Evolutionary conservation across 78 protist genomes (phyloP), one percentile per base, ranked within the genome.

Genomic region (Pelomyxa schiedti): DNA sequence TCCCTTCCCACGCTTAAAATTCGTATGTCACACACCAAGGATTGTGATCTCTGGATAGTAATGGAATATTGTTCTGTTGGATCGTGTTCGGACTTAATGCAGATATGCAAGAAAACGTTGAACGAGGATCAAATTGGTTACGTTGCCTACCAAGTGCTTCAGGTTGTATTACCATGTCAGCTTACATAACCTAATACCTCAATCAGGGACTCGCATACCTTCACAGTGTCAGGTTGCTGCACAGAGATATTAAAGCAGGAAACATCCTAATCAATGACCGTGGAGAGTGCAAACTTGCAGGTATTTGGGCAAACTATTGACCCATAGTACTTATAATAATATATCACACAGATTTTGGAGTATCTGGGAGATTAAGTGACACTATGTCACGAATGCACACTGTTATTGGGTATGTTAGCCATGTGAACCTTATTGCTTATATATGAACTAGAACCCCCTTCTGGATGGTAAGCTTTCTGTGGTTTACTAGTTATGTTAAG

Each of bases 211-310:
- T 81, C n/a, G 47, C 2, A 4, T 81, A 75, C 66, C 40, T 81
- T 26, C 79, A 81, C 72, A 0, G 4, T 22, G 47, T 9, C 40
- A 7, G 16, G 36, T 52, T 66, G 43, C 74, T 81, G 43, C 86
- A 81, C 66, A 66, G 97, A 0, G 86, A 81, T 29, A 81, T 81
- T 80, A 81, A 81, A 69, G 81, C 74, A 22, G 75, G 75, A 40
- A 77, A 77, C 75, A 26, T 77, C 29, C 69, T 77, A 1, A 3
- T 77, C 39, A 77, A 41, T 39, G 0, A 4, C 37, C 3, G 35
- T 24, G 42, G 74, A 22, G 26, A 2, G 36, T 40, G 42, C 67
- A 77, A 77, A 67, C 36, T 77, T 37, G 78, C 43, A 40, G 76
- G n/a, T n/a, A n/a, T n/a, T n/a, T n/a, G n/a, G n/a, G n/a, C n/a